phyloP scores from a whole-genome alignment of 2,329 filamentous ascomycete species.

The Microcyclospora tardicrescens region DNA sequence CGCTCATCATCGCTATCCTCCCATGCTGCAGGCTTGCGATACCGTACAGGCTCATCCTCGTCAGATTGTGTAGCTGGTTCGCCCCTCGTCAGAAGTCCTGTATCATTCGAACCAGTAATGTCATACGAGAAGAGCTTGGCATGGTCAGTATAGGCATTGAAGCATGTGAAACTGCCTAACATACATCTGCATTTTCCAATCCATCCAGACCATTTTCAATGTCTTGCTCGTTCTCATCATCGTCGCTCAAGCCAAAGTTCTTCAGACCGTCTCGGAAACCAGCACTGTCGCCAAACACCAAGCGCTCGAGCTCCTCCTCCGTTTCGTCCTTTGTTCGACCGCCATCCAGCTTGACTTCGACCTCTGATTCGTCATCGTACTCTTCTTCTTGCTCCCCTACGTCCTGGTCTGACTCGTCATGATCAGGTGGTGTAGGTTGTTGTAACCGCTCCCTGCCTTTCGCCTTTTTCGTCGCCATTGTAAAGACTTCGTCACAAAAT shows the following conservation, averaged over 20 bases:
- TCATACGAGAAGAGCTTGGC: conserved; percentile 68
- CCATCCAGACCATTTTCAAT: conserved; percentile 38
- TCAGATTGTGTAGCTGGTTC: conserved; percentile 23
- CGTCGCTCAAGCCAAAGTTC: conserved; percentile 36
- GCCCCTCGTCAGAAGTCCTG: neutral
- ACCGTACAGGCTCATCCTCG: conserved; percentile 25
- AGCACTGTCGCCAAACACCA: conserved; percentile 79
- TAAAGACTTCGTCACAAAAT: too few relatives aligned
- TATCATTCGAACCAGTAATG: conserved; percentile 15
- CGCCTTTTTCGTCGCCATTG: neutral
- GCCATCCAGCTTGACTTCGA: conserved; percentile 17
- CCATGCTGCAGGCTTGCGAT: conserved; percentile 54
- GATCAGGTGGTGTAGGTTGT: conserved; percentile 10
- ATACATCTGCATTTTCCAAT: conserved; percentile 60
- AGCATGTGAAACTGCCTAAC: conserved; percentile 10
- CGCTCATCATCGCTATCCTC: conserved; percentile 93
- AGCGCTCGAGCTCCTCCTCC: conserved; percentile 44
- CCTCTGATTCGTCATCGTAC: conserved; percentile 15
- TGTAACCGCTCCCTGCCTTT: conserved; percentile 6
- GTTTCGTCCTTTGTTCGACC: conserved; percentile 18
- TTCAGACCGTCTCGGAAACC: conserved; percentile 68
- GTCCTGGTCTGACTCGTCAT: too few relatives aligned
- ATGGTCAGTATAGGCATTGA: conserved; percentile 5
- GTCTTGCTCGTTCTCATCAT: conserved; percentile 29
- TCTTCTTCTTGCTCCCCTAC: too few relatives aligned